Percentiles rank a stretch among this genome's conserved stretches.
These are phyloP conservation scores for Lepidium didymum DNA, from an alignment of 345 rosid genomes.

Conservation along the genomic window DNA sequence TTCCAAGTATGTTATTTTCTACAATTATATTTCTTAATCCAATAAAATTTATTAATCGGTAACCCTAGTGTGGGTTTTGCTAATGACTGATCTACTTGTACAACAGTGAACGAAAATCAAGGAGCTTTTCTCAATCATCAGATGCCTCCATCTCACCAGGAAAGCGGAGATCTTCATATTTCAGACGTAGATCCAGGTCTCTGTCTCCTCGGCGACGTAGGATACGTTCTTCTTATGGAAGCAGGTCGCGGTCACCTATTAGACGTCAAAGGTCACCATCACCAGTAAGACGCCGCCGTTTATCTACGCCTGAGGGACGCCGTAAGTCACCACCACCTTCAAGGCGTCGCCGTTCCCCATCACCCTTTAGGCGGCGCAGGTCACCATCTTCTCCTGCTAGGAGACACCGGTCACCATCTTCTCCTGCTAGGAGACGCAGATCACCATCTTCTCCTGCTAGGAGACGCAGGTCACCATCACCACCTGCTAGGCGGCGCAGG, in stretches of 20 bases:
- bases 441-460: conserved; percentile 10
- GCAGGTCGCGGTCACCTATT: conserved; percentile 33
- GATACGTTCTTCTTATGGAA: conserved; percentile 25
- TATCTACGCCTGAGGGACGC: conserved; percentile 35
- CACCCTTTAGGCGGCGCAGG: conserved; percentile 28
- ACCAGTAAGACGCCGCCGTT: conserved; percentile 33
- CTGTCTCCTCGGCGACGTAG: conserved; percentile 38
- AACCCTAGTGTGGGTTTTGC: background rate
- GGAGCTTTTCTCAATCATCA: conserved; percentile 72
- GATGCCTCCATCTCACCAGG: conserved; percentile 47
- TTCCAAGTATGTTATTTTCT: conserved; percentile 41
- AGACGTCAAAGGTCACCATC: conserved; percentile 39
- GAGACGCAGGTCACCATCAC: conserved; percentile 9
- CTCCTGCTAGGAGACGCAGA: conserved; percentile 16
- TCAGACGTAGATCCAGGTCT: conserved; percentile 48
- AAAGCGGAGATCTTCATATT: conserved; percentile 42
- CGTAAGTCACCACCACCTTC: conserved; percentile 34
- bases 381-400: conserved; percentile 28
- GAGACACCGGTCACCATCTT: conserved; percentile 33
- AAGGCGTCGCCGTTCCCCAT: conserved; percentile 41
- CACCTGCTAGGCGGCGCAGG: conserved; percentile 19
- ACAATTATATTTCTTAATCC: background rate
- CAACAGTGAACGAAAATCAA: conserved; percentile 43
- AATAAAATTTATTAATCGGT: background rate
- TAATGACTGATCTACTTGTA: conserved; percentile 6